phyloP scores from a whole-genome alignment of 202 grass and related monocot species.

The Carex arenaria region DNA sequence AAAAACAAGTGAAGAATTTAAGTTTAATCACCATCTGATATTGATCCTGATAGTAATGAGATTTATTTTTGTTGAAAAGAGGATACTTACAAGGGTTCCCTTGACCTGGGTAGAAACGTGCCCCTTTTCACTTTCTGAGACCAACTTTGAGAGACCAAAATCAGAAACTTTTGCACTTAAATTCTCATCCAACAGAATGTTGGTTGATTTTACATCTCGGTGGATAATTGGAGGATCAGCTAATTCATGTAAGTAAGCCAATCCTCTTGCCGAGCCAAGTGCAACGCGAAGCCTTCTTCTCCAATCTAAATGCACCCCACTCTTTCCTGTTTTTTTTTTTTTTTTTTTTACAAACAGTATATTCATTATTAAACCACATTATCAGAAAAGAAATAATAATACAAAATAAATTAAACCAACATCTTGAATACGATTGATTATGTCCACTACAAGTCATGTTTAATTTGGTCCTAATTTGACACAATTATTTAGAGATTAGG shows the following conservation, averaged over 20 bases:
- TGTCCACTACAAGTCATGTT: neutral
- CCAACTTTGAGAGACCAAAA: conserved; percentile 87
- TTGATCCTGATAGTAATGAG: neutral
- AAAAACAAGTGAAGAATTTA: neutral
- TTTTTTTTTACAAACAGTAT: neutral
- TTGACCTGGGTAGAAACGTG: conserved; percentile 90
- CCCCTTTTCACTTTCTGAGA: conserved; percentile 62
- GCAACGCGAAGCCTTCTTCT: conserved; percentile 66
- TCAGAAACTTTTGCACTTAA: conserved; percentile 97
- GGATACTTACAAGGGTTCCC: conserved; percentile 66
- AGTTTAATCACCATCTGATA: neutral
- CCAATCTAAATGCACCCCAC: conserved; percentile 78
- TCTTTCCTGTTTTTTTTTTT: conserved; percentile 47
- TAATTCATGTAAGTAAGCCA: conserved; percentile 88
- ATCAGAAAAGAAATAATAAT: neutral
- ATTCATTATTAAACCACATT: neutral
- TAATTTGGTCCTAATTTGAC: neutral
- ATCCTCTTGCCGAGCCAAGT: conserved; percentile 71
- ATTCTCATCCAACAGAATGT: conserved; percentile 93
- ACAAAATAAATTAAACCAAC: neutral
- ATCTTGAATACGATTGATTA: neutral
- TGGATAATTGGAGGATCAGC: conserved; percentile 99
- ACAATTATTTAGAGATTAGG: neutral
- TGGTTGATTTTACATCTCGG: conserved; percentile 87
- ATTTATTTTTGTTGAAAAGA: neutral